Evolutionary conservation across 2,329 filamentous ascomycete genomes (phyloP).

Genomic region (Aspergillus felis): DNA sequence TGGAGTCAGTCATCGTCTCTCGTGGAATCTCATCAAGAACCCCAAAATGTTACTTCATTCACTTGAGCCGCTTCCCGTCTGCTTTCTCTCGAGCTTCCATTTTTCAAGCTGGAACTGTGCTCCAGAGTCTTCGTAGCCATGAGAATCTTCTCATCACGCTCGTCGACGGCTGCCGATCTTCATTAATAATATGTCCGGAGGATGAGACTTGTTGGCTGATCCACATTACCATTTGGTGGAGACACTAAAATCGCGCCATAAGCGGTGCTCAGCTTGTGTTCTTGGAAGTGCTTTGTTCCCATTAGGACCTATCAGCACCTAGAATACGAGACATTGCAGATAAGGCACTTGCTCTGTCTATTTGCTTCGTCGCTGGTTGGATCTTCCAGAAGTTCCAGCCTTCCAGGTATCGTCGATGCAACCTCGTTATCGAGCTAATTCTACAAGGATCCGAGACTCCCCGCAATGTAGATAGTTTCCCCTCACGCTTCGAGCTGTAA

Average conservation of each 20-base stretch:
- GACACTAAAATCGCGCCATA: not conserved
- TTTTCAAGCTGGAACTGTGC: no score
- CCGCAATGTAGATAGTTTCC: not conserved
- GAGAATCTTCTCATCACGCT: not conserved
- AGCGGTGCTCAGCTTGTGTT: not conserved
- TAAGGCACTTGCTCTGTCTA: not conserved
- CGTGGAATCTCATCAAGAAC: not conserved
- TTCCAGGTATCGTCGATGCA: not conserved
- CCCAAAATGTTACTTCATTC: not conserved
- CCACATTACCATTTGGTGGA: not conserved
- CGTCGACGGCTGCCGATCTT: not conserved
- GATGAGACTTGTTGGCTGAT: not conserved
- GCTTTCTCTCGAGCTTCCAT: no score
- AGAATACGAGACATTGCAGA: not conserved
- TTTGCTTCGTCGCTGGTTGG: not conserved
- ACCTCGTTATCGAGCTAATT: slow-evolving; percentile 4
- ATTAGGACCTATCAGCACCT: not conserved
- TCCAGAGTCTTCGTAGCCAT: not conserved
- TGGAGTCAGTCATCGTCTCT: not conserved
- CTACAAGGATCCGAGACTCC: not conserved
- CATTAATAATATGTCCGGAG: not conserved
- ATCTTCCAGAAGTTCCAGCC: not conserved
- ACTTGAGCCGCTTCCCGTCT: not conserved
- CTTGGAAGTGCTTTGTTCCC: not conserved
- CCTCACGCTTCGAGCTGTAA: slow-evolving; percentile 3